Evolutionary conservation across 2,329 filamentous ascomycete species (phyloP).

Genomic region (Reticulascus tulasneorum): DNA sequence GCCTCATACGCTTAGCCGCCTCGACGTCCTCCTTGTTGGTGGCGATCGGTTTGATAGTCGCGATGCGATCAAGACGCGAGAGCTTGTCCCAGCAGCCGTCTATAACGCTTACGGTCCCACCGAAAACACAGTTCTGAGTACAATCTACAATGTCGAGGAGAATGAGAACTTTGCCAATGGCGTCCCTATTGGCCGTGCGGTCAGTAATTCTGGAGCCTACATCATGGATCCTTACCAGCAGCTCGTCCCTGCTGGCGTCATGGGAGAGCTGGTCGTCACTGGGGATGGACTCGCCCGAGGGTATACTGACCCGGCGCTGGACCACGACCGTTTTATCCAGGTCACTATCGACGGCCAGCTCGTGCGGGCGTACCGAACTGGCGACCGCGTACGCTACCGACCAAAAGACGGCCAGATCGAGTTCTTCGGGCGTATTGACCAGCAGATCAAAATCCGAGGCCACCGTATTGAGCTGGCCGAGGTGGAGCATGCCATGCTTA

Average conservation of each 20-base stretch:
- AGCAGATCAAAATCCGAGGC: conserved; percentile 25
- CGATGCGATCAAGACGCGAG: conserved; percentile 1
- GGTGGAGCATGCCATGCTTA: conserved; percentile 18
- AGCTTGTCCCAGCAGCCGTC: not conserved
- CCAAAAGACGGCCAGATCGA: conserved; percentile 18
- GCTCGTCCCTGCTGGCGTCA: conserved; percentile 19
- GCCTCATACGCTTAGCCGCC: conserved; percentile 26
- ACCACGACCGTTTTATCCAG: conserved; percentile 14
- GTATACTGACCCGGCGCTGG: conserved; percentile 12
- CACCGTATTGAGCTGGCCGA: conserved; percentile 24
- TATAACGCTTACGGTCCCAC: conserved; percentile 14
- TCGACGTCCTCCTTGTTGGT: conserved; percentile 30
- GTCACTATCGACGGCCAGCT: conserved; percentile 2
- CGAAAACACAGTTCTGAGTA: conserved; percentile 9
- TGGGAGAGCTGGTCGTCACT: conserved; percentile 24
- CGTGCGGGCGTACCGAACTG: conserved; percentile 20
- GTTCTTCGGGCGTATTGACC: conserved; percentile 23
- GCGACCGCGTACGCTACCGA: conserved; percentile 14
- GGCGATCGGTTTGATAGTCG: conserved; percentile 20
- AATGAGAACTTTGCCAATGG: conserved; percentile 8
- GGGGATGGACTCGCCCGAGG: conserved; percentile 21
- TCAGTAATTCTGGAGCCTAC: conserved; percentile 17
- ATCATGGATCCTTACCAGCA: conserved; percentile 19
- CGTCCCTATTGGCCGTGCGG: conserved; percentile 15
- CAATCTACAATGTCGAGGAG: not conserved